phyloP scores from a whole-genome alignment of 2,329 filamentous ascomycete species.

The Microthyrium microscopicum region DNA sequence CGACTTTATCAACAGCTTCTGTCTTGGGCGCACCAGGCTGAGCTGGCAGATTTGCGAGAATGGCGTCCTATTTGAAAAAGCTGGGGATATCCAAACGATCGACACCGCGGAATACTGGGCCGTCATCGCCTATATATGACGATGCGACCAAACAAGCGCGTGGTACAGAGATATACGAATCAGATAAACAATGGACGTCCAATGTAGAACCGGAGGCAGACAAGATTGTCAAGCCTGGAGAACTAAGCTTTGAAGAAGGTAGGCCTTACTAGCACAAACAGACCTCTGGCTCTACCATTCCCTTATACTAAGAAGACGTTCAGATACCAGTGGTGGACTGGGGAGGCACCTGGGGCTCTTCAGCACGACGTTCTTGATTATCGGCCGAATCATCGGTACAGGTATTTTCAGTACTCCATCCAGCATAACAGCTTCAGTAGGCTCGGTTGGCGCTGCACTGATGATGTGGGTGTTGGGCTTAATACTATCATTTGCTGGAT shows the following conservation, averaged over 20 bases:
- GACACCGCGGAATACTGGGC: too few relatives aligned
- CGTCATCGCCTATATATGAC: too few relatives aligned
- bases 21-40: too few relatives aligned
- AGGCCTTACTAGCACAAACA: neutral
- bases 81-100: too few relatives aligned
- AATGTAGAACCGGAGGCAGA: slow-evolving; percentile 1
- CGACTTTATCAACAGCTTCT: too few relatives aligned
- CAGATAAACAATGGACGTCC: neutral
- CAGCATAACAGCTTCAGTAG: slow-evolving; percentile 1
- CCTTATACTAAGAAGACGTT: too few relatives aligned
- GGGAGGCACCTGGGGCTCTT: too few relatives aligned
- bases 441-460: slow-evolving; percentile 6
- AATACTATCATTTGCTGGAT: slow-evolving; percentile 1
- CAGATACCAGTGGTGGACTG: too few relatives aligned
- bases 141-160: too few relatives aligned
- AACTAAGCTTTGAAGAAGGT: slow-evolving; percentile 3
- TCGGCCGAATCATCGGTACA: slow-evolving; percentile 4
- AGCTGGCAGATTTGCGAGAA: too few relatives aligned
- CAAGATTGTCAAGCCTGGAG: slow-evolving; percentile 1
- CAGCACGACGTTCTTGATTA: neutral
- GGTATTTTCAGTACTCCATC: slow-evolving; percentile 7
- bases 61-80: too few relatives aligned
- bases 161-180: too few relatives aligned
- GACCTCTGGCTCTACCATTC: slow-evolving; percentile 1
- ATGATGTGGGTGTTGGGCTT: slow-evolving; percentile 7